These are phyloP conservation scores for Suillus variegatus DNA, from an alignment of 768 basidiomycete genomes.

Conservation along the genomic window DNA sequence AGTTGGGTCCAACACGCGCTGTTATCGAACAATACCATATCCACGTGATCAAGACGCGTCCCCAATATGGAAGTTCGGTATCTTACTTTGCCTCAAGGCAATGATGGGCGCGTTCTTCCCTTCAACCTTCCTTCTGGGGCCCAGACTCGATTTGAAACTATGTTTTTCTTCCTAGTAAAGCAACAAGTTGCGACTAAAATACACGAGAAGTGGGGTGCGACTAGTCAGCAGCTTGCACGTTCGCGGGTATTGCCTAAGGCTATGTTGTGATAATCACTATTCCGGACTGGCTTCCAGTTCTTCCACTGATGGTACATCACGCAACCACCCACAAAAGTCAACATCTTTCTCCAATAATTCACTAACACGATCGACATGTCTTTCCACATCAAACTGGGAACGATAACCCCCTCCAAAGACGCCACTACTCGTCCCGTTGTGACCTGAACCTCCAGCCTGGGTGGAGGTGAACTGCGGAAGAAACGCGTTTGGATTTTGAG, in stretches of 20 bases:
- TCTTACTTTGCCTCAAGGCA: conserved; percentile 28
- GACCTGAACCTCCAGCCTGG: conserved; percentile 25
- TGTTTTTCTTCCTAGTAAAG: conserved; percentile 10
- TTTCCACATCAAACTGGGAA: conserved; percentile 61
- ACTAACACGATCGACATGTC: conserved; percentile 52
- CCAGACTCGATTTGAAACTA: conserved; percentile 3
- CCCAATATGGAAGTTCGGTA: conserved; percentile 14
- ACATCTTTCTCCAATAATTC: conserved; percentile 60
- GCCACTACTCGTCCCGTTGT: conserved; percentile 24
- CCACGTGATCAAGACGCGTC: conserved; percentile 33
- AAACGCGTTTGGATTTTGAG: conserved; percentile 37
- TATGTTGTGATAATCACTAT: conserved; percentile 12
- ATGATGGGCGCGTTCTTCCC: conserved; percentile 8
- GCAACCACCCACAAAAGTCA: conserved; percentile 56
- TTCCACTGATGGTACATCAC: conserved; percentile 39
- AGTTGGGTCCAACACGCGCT: conserved; percentile 30
- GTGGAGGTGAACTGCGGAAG: conserved; percentile 40
- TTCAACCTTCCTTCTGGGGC: conserved; percentile 29
- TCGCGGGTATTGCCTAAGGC: conserved; percentile 1
- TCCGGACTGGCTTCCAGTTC: conserved; percentile 19
- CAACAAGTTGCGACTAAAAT: conserved; percentile 19
- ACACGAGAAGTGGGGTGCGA: conserved; percentile 13
- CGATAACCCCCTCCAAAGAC: conserved; percentile 47
- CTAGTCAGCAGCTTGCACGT: conserved; percentile 14
- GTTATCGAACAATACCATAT: conserved; percentile 33